Base-by-base conservation (phyloP, 1,284 basidiomycete species). In the Volvariella volvacea region DNA sequence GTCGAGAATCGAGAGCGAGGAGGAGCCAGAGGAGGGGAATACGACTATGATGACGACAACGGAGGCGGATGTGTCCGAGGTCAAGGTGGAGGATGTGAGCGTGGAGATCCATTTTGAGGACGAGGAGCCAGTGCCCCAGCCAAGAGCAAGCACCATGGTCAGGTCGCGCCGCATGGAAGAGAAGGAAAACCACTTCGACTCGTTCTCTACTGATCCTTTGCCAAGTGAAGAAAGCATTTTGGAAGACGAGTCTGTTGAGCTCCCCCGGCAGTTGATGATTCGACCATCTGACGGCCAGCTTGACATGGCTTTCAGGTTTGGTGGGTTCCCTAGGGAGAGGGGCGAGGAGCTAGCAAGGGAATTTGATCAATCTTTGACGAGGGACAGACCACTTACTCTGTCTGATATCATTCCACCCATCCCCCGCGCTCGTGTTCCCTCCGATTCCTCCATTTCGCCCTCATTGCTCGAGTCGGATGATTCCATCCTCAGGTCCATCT, bases 361-460 rank as follows among this genome's bases (percentile, higher is more conserved):
- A 12, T 28, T 28, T 28, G 25, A 28, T 12, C 34, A 15, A 20
- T 36, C 34, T 15, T 8, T 36, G 14, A 6, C 19, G 4, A 46
- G 52, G 16, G 50, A 58, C 39, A 60, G 64, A 49, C 66, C 67
- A 0, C 55, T 83, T 44, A 84, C 81, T 1, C 63, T 87, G 12
- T 79, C 83, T 0, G 82, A 88, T 50, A 86, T 88, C 59, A 82
- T 88, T 37, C 84, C 85, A 3, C 76, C 83, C 0, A 68, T 71
- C 0, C 63, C 71, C 4, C 69, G 78, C 50, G 70, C 65, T 12
- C 68, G 71, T 22, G 66, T 68, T 0, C 34, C n/a, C 15, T 36
- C 34, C 6, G 25, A 28, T 28, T 55, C 76, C n/a, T 78, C 80
- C 0, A 61, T 63, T 28, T 65, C 67, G 0, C 66, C 65, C 0